These are phyloP conservation scores for Capronia americana DNA, from an alignment of 2,329 filamentous ascomycete genomes.

Conservation along the genomic window DNA sequence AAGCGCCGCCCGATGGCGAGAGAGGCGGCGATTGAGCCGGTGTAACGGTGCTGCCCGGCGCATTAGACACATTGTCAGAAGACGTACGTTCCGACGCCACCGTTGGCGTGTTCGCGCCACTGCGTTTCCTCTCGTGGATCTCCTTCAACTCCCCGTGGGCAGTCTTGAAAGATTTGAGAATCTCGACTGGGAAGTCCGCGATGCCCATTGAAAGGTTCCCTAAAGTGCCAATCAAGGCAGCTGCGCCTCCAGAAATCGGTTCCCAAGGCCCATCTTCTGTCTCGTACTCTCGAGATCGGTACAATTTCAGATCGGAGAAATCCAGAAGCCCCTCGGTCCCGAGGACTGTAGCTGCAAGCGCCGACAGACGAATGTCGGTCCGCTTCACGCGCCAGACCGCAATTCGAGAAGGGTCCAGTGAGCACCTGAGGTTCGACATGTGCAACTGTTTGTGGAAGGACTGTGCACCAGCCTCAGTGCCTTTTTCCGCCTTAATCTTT, in stretches of 20 bases:
- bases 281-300: constrained; percentile 70
- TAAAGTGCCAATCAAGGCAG: constrained; percentile 81
- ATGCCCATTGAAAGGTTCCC: constrained; percentile 81
- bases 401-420: constrained; percentile 68
- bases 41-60: constrained; percentile 1
- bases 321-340: constrained; percentile 69
- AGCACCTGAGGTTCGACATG: constrained; percentile 71
- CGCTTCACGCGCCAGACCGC: constrained; percentile 78
- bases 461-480: constrained; percentile 67
- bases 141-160: constrained; percentile 37
- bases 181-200: constrained; percentile 70
- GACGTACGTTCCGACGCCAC: constrained; percentile 12
- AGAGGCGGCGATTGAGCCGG: constrained; percentile 5
- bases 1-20: not conserved
- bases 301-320: constrained; percentile 74
- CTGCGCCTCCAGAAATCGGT: constrained; percentile 76
- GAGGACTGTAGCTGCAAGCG: constrained; percentile 73
- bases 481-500: constrained; percentile 70
- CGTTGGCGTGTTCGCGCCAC: constrained; percentile 22
- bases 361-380: constrained; percentile 71
- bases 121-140: constrained; percentile 31
- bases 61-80: constrained; percentile 18
- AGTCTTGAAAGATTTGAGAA: constrained; percentile 52
- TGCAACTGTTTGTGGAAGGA: constrained; percentile 75
- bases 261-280: constrained; percentile 80